A percentile compares a stretch with the other conserved stretches of the same genome.
phyloP scores from a whole-genome alignment of 306 rosid species.

The Benincasa hispida region DNA sequence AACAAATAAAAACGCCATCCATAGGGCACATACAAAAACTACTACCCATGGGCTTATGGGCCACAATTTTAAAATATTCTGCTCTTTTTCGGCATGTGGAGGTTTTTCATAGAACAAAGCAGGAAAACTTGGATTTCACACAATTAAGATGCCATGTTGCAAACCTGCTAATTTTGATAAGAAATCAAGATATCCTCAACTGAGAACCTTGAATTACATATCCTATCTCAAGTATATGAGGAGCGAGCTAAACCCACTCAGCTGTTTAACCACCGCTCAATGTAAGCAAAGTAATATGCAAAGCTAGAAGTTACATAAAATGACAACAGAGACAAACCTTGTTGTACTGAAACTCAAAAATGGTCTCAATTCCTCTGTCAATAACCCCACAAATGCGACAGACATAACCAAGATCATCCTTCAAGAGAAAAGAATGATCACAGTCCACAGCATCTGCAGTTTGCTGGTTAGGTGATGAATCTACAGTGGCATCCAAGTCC shows the following conservation, averaged over 20 bases:
- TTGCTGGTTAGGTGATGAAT: constrained; percentile 32
- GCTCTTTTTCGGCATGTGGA: background rate
- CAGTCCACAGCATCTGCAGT: constrained; percentile 37
- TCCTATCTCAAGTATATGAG: background rate
- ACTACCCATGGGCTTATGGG: background rate
- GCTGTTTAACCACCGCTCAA: background rate
- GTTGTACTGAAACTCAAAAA: constrained; percentile 78
- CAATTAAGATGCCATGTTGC: background rate
- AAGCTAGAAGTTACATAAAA: background rate
- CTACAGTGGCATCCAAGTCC: constrained; percentile 33
- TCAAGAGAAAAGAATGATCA: constrained; percentile 78
- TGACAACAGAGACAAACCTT: constrained; percentile 20
- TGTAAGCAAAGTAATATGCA: background rate
- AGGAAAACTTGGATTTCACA: background rate
- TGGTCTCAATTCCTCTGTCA: constrained; percentile 58
- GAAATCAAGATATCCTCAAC: background rate
- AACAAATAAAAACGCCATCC: background rate
- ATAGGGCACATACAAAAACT: background rate
- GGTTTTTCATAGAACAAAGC: background rate
- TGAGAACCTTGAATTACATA: background rate
- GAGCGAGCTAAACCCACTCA: background rate
- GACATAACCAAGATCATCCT: constrained; percentile 87
- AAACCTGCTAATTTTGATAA: background rate
- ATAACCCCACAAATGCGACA: constrained; percentile 85
- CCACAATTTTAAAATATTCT: background rate